Percentiles rank a stretch among this genome's conserved stretches.
Evolutionary conservation across 2,329 filamentous ascomycete species (phyloP).

Genomic region (Venturia effusa): DNA sequence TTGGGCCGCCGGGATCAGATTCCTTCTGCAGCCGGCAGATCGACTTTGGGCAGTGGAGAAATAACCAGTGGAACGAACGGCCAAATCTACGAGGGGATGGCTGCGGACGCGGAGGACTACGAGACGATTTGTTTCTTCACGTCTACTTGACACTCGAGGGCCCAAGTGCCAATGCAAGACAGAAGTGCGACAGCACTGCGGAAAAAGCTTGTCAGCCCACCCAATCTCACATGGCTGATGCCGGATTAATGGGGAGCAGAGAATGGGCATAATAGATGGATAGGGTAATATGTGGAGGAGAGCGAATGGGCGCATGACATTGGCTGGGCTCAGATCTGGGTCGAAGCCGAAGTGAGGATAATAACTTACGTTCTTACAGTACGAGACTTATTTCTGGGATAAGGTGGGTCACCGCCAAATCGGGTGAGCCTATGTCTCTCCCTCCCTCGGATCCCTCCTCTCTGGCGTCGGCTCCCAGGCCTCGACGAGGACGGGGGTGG

Average conservation of each 20-base stretch:
- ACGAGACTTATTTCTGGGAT: neutral
- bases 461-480: neutral
- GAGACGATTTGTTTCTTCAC: constrained; percentile 5
- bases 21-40: neutral
- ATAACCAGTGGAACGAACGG: neutral
- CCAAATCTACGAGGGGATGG: neutral
- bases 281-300: neutral
- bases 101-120: neutral
- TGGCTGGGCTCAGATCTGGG: neutral
- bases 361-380: neutral
- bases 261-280: neutral
- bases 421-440: neutral
- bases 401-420: neutral
- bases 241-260: neutral
- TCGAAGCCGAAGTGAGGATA: neutral
- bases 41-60: neutral
- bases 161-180: constrained; percentile 19
- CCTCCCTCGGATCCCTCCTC: neutral
- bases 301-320: neutral
- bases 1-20: constrained; percentile 1
- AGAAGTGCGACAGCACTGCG: constrained; percentile 22
- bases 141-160: constrained; percentile 1
- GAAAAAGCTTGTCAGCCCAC: constrained; percentile 20
- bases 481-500: neutral
- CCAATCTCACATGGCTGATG: constrained; percentile 8